Percentiles rank a stretch among this genome's conserved stretches.
Evolutionary conservation across 2,329 filamentous ascomycete species (phyloP).

Genomic region (Claviceps citrina): DNA sequence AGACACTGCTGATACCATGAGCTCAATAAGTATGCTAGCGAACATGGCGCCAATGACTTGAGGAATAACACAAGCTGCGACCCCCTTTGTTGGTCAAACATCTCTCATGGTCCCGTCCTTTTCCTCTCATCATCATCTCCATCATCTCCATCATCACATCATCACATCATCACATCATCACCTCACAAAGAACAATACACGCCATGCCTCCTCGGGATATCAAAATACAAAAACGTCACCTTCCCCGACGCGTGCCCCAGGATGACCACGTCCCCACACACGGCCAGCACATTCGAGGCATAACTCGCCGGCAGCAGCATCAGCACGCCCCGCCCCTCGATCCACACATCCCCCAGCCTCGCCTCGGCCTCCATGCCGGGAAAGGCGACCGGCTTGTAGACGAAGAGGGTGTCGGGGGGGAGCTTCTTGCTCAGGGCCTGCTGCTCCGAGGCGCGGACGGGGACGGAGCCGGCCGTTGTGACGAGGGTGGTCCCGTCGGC

Average conservation of each 20-base stretch:
- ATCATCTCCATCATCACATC: too few species aligned
- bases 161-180: too few species aligned
- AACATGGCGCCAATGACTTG: too few species aligned
- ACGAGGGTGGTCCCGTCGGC: conserved; percentile 4
- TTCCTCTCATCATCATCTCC: too few species aligned
- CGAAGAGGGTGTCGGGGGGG: conserved; percentile 4
- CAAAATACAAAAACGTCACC: conserved; percentile 8
- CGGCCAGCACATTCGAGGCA: conserved; percentile 4
- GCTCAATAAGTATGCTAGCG: too few species aligned
- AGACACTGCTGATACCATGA: too few species aligned
- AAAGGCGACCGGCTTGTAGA: conserved; percentile 7
- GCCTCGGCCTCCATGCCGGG: conserved; percentile 7
- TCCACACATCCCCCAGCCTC: conserved; percentile 6
- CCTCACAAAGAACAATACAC: conserved; percentile 4
- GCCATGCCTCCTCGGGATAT: conserved; percentile 3
- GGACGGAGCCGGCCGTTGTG: conserved; percentile 6
- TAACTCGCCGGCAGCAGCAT: conserved; percentile 6
- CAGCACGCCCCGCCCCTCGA: conserved; percentile 5
- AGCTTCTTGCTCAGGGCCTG: conserved; percentile 4
- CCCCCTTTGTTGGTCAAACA: too few species aligned
- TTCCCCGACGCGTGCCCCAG: conserved; percentile 7
- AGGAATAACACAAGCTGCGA: too few species aligned
- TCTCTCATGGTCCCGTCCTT: background rate
- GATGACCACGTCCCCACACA: conserved; percentile 6
- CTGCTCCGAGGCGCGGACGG: conserved; percentile 1